Evolutionary conservation across 345 rosid genomes (phyloP), one percentile per base, ranked within the genome.

Genomic region (Hibiscus mutabilis): DNA sequence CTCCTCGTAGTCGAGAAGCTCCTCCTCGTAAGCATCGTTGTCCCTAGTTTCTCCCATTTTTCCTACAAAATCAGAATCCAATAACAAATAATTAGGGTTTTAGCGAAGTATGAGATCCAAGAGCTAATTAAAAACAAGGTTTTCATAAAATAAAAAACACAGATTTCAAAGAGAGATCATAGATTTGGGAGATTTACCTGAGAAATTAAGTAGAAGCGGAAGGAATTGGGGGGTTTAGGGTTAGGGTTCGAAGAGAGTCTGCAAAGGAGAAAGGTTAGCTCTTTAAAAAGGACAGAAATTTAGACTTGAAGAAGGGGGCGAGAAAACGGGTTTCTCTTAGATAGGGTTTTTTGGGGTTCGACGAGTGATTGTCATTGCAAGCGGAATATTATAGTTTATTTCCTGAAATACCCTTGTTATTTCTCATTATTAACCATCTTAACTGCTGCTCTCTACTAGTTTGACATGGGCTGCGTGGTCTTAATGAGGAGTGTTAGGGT

Each of bases 1-100:
- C 66, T 95, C 99, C 73, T 95, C 98, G 58, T 95, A 92, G 76
- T 95, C 99, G 57, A 95, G 82, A 68, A 95, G 99, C 94, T 95
- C 99, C 75, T 95, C 99, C 88, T 95, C 98, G 77, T 95, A 95
- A 19, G 89, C 87, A 44, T 92, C 99, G 92, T 86, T 89, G 81
- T 92, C 99, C 73, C 87, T 89, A 44, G 92, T 87, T 65, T 95
- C 99, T 58, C 89, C 98, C 99, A 95, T 95, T 58, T 76, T 73
- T 84, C 25, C 21, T 1, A 14, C 49, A 59, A 47, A 62, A 67
- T 33, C 52, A 22, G 1, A 79, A 75, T 61, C 60, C 69, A 61
- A 58, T 3, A 40, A 13, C 1, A 51, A 4, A 49, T 1, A 21
- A 19, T 37, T 52, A 40, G 60, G 19, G 73, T 37, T 73, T 42